phyloP scores from a whole-genome alignment of 192 early-diverging fungal genomes.

The Lobulomyces angularis region DNA sequence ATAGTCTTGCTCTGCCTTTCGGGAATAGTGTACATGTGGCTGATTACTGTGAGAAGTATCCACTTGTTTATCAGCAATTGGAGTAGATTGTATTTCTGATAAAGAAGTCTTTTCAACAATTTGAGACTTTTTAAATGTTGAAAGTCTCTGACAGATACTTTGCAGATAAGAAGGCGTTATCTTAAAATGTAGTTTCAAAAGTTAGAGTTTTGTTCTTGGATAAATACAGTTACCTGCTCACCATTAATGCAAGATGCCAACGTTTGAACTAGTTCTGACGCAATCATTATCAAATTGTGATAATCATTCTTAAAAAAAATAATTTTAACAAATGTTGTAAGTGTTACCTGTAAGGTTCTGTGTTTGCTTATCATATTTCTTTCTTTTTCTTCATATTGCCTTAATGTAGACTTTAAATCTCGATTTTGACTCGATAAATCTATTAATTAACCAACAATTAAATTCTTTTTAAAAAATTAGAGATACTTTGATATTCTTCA shows the following conservation, averaged over 20 bases:
- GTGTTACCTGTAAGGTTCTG: conserved; percentile 1
- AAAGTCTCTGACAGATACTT: conserved; percentile 24
- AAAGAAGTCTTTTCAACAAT: too few relatives aligned
- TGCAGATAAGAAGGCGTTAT: conserved; percentile 34
- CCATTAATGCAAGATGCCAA: conserved; percentile 32
- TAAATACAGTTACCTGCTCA: conserved; percentile 15
- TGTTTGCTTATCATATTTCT: conserved; percentile 1
- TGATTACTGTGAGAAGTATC: too few relatives aligned
- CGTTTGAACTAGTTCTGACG: conserved; percentile 37
- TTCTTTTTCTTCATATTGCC: neutral
- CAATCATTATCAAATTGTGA: conserved; percentile 40
- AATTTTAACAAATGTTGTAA: neutral
- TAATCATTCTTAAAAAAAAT: conserved; percentile 21
- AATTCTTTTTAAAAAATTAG: too few relatives aligned
- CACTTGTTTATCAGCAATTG: too few relatives aligned
- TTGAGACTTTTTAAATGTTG: conserved; percentile 20
- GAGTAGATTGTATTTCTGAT: too few relatives aligned
- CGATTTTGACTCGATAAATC: neutral
- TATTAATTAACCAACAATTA: too few relatives aligned
- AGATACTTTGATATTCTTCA: too few relatives aligned
- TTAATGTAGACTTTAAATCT: neutral
- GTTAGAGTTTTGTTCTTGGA: conserved; percentile 6
- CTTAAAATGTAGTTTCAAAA: neutral
- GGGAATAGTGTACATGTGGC: too few relatives aligned
- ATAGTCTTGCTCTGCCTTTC: too few relatives aligned